A percentile compares a stretch with the other conserved stretches of the same genome.
Evolutionary conservation across 1,139 yeast species (phyloP).

Genomic region (Debaryomyces singareniensis): DNA sequence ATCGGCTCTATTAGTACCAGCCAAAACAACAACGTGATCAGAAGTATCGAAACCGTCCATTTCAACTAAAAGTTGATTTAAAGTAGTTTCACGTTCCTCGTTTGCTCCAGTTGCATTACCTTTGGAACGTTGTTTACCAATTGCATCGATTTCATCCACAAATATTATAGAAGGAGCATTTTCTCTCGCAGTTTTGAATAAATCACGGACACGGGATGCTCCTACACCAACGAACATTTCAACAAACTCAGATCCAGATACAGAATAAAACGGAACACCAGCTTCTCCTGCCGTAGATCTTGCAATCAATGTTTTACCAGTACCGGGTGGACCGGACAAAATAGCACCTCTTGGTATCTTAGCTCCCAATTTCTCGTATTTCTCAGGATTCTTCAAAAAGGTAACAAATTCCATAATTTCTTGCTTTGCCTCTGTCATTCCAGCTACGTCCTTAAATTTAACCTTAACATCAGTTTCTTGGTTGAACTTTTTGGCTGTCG

Average conservation of each 20-base stretch:
- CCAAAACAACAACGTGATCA: conserved; percentile 93
- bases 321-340: conserved; percentile 98
- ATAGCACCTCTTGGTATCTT: conserved; percentile 98
- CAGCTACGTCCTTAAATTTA: conserved; percentile 91
- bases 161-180: conserved; percentile 91
- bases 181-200: conserved; percentile 87
- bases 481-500: conserved; percentile 86
- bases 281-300: conserved; percentile 99
- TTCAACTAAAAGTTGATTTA: conserved; percentile 91
- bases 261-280: conserved; percentile 91
- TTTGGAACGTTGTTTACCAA: conserved; percentile 88
- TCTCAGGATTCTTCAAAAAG: conserved; percentile 81
- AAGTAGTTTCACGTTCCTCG: conserved; percentile 94
- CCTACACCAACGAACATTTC: conserved; percentile 99
- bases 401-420: conserved; percentile 97
- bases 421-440: conserved; percentile 95
- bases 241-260: conserved; percentile 96
- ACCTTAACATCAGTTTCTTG: conserved; percentile 87
- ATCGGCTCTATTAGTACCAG: conserved; percentile 96
- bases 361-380: conserved; percentile 89
- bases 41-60: conserved; percentile 93
- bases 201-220: conserved; percentile 93
- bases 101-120: conserved; percentile 82
- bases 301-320: conserved; percentile 96
- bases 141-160: conserved; percentile 97